Conservation (phyloP, 495 filamentous ascomycete genomes). For the Aspergillus cristatus region DNA sequence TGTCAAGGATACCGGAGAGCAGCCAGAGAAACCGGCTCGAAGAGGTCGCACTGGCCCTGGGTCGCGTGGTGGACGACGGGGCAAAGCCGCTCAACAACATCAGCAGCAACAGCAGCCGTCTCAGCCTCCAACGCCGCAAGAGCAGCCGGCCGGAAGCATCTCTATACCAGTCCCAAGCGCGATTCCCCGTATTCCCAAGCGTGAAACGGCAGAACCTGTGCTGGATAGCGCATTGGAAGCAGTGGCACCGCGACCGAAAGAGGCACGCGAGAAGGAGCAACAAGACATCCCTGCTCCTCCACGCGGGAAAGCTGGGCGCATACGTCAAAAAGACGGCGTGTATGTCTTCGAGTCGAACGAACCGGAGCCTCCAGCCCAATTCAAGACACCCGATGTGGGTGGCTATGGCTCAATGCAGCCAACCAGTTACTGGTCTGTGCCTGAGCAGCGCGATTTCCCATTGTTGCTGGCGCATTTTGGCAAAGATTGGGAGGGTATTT, state of each 20-base stretch:
- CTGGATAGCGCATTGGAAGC: slow-evolving; percentile 20
- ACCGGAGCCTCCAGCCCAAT: slow-evolving; percentile 21
- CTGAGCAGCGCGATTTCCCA: slow-evolving; percentile 77
- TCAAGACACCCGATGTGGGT: slow-evolving; percentile 21
- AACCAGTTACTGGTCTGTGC: slow-evolving; percentile 97
- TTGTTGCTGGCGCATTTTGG: slow-evolving; percentile 72
- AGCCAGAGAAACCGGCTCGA: slow-evolving; percentile 47
- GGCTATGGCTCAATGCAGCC: slow-evolving; percentile 49
- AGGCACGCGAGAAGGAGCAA: slow-evolving; percentile 17
- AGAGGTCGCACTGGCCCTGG: slow-evolving; percentile 33
- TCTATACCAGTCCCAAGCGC: slow-evolving; percentile 16
- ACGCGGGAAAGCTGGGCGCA: slow-evolving; percentile 23
- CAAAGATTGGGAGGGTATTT: slow-evolving; percentile 79
- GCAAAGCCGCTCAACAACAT: slow-evolving; percentile 25
- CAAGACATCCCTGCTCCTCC: slow-evolving; percentile 8
- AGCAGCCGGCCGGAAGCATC: neutral
- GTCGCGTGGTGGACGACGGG: slow-evolving; percentile 27
- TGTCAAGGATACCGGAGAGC: slow-evolving; percentile 38
- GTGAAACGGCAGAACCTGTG: slow-evolving; percentile 20
- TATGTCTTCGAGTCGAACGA: slow-evolving; percentile 37
- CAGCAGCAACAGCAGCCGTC: slow-evolving; percentile 16
- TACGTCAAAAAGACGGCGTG: slow-evolving; percentile 29
- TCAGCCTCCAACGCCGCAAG: slow-evolving; percentile 9
- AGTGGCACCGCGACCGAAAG: slow-evolving; percentile 11
- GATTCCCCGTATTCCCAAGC: slow-evolving; percentile 17